phyloP scores from a whole-genome alignment of 1,284 basidiomycete genomes.

The Coriolopsis trogii region DNA sequence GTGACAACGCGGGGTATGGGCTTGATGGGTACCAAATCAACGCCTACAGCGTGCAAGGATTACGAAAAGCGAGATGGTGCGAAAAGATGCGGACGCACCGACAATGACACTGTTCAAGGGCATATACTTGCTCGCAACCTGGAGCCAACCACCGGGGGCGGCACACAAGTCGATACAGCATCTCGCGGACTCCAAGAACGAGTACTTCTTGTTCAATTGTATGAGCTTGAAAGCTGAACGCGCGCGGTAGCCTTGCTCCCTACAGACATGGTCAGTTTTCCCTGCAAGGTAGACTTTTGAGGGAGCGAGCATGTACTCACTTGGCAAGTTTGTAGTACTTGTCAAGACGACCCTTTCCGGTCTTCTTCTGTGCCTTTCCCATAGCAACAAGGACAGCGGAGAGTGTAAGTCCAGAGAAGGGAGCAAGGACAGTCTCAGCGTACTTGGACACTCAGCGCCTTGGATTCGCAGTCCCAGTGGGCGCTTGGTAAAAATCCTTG shows the following conservation, averaged over 20 bases:
- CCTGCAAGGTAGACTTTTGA: background rate
- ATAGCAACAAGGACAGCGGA: constrained; percentile 42
- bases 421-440: background rate
- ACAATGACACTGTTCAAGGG: constrained; percentile 93
- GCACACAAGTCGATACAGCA: constrained; percentile 99
- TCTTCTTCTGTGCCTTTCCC: constrained; percentile 86
- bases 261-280: constrained; percentile 35
- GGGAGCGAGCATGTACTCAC: constrained; percentile 44
- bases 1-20: constrained; percentile 94
- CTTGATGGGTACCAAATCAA: constrained; percentile 96
- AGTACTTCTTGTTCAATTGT: constrained; percentile 98
- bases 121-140: constrained; percentile 99
- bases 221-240: constrained; percentile 99
- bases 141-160: constrained; percentile 98
- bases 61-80: constrained; percentile 13
- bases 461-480: background rate
- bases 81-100: constrained; percentile 52
- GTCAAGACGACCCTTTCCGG: constrained; percentile 93
- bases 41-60: constrained; percentile 51
- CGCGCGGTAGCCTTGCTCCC: constrained; percentile 98
- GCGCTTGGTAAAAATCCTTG: constrained; percentile 24
- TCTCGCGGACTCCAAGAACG: constrained; percentile 87
- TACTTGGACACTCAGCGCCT: background rate
- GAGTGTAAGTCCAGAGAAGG: background rate
- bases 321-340: constrained; percentile 96